These are phyloP conservation scores for Kokia cookei DNA, from an alignment of 441 rosid genomes.

Conservation along the genomic window DNA sequence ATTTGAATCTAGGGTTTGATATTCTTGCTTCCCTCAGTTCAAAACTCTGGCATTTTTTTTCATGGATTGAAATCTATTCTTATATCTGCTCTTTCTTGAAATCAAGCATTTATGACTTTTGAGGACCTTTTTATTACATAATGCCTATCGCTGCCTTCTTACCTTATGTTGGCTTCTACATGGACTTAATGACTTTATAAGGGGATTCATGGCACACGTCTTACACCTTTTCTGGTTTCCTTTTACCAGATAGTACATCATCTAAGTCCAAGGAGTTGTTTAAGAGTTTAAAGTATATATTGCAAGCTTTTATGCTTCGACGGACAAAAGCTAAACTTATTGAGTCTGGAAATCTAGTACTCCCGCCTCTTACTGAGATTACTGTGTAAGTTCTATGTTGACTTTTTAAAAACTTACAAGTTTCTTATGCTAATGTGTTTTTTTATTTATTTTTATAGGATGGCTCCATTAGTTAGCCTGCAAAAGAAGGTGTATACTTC, in stretches of 20 bases:
- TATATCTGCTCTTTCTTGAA: background rate
- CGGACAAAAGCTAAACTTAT: slow-evolving; percentile 76
- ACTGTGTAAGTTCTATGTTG: slow-evolving; percentile 49
- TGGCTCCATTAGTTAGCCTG: slow-evolving; percentile 68
- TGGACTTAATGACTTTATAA: background rate
- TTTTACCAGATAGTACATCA: slow-evolving; percentile 34
- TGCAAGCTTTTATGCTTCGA: slow-evolving; percentile 83
- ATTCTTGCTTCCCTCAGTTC: background rate
- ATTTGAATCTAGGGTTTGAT: background rate
- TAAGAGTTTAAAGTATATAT: slow-evolving; percentile 47
- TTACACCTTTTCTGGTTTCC: background rate
- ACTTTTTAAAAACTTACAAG: background rate
- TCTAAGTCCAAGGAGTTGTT: slow-evolving; percentile 37
- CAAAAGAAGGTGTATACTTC: slow-evolving; percentile 80
- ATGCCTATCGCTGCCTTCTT: background rate
- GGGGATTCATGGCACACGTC: background rate
- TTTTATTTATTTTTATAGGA: slow-evolving; percentile 34
- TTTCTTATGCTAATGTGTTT: slow-evolving; percentile 5
- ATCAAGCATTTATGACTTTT: background rate
- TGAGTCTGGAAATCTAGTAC: slow-evolving; percentile 57
- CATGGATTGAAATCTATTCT: background rate
- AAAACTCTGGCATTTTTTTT: background rate
- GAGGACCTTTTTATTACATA: background rate
- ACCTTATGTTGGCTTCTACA: background rate
- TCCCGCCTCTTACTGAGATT: slow-evolving; percentile 86